Evolutionary conservation across 2,329 filamentous ascomycete genomes (phyloP), one percentile per base, ranked within the genome.

Genomic region (Fusarium neocosmosporiellum): DNA sequence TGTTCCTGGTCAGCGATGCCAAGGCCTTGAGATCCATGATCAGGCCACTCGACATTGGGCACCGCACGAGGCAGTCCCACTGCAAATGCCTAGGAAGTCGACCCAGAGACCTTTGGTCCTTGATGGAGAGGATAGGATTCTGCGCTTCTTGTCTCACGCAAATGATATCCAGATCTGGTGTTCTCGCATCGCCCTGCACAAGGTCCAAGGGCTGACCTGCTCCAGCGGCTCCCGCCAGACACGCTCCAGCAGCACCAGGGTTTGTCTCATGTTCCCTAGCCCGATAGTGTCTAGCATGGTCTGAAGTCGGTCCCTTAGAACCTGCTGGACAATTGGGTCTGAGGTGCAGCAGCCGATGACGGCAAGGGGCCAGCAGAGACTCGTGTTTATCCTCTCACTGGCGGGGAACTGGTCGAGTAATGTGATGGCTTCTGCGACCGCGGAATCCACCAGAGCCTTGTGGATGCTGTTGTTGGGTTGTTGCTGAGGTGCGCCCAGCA

Each of bases 131-230:
- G 62, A 62, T 67, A 14, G n/a, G 5, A 71, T 71, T 54, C 59
- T 16, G 20, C 46, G 59, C 53, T 29, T 62, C 55, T 71, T 48
- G 20, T 59, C 41, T 79, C 74, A 86, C 22, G 85, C 85, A 78
- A 86, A 86, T 4, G 85, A 86, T 43, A 86, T 86, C 84, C 83
- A 85, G 34, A 86, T 85, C 65, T 85, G 82, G 39, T 83, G 80
- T 29, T 84, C 78, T 36, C 84, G 81, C 84, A 87, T 86, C n/a
- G 82, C 80, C 13, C 79, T 80, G 57, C 81, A 84, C 27, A 87
- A 78, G 53, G 78, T 82, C 85, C 85, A 87, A 2, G 85, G 85
- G 5, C 82, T 80, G 0, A 78, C 75, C 6, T 78, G 65, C 1
- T 77, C 76, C 0, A 63, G 54, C 0, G 82, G 78, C 59, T 79